Conservation (phyloP, 2,329 filamentous ascomycete species). For the Talaromyces sp. region DNA sequence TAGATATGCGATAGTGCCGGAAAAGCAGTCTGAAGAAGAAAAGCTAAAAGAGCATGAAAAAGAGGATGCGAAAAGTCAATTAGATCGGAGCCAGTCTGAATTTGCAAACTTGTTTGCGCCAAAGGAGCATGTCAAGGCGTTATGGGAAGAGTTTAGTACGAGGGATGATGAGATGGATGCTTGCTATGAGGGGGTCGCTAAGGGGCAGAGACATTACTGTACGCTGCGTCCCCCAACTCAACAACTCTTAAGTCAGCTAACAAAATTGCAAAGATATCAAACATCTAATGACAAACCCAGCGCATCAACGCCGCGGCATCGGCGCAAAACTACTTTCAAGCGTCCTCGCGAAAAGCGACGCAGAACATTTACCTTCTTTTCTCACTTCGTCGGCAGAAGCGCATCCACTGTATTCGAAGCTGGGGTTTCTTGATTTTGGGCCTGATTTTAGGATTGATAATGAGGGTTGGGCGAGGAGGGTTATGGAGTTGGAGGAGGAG, state of each 20-base stretch:
- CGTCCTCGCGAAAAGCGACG: constrained; percentile 15
- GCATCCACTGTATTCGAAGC: constrained; percentile 1
- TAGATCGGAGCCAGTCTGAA: background rate
- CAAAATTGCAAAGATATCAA: background rate
- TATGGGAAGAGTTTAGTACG: constrained; percentile 9
- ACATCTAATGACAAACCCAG: constrained; percentile 15
- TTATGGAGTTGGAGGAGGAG: background rate
- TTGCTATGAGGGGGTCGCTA: constrained; percentile 1
- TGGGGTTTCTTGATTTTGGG: constrained; percentile 11
- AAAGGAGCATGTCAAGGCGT: constrained; percentile 8
- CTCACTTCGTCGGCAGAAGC: constrained; percentile 13
- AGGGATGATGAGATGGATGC: constrained; percentile 18
- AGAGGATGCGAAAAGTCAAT: background rate
- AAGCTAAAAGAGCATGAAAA: background rate
- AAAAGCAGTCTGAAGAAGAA: background rate
- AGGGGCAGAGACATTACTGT: constrained; percentile 11
- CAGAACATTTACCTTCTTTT: constrained; percentile 2
- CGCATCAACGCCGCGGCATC: constrained; percentile 17
- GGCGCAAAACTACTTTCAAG: constrained; percentile 6
- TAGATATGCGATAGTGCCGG: constrained; percentile 3
- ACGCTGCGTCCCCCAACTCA: background rate
- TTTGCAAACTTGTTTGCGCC: background rate
- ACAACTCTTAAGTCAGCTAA: background rate
- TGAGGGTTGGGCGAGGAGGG: constrained; percentile 10
- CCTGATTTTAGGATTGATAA: constrained; percentile 15